These are phyloP conservation scores for Eimeria zaria DNA, from an alignment of 169 alveolate species.

Conservation along the genomic window DNA sequence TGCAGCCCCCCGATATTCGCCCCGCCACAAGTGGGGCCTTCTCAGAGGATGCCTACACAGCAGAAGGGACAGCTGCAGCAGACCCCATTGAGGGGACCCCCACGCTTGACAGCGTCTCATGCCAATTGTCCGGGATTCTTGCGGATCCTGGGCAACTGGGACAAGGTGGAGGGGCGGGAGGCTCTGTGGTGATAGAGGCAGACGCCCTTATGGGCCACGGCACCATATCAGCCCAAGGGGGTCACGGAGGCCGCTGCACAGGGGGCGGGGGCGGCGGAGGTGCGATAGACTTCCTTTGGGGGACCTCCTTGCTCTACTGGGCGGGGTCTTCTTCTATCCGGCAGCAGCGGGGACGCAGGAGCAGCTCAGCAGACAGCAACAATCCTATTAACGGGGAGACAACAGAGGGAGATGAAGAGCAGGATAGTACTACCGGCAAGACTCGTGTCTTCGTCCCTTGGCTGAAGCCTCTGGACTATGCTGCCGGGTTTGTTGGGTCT, in stretches of 20 bases:
- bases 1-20: background rate
- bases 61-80: background rate
- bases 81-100: constrained; percentile 13
- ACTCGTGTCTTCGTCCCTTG: constrained; percentile 38
- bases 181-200: constrained; percentile 58
- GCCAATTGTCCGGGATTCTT: constrained; percentile 48
- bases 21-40: background rate
- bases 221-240: constrained; percentile 69
- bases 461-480: constrained; percentile 59
- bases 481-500: constrained; percentile 49
- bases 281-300: constrained; percentile 60
- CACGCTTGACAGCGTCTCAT: background rate
- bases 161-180: constrained; percentile 84
- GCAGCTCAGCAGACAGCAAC: background rate
- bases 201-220: constrained; percentile 67
- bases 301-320: constrained; percentile 6
- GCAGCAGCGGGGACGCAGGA: background rate
- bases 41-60: no score
- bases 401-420: background rate
- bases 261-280: constrained; percentile 86
- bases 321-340: background rate
- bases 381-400: background rate
- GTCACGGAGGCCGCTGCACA: constrained; percentile 77
- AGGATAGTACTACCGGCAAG: no score
- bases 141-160: constrained; percentile 53